Conservation (phyloP, 148 eudicot genomes). For the Mesembryanthemum crystallinum region DNA sequence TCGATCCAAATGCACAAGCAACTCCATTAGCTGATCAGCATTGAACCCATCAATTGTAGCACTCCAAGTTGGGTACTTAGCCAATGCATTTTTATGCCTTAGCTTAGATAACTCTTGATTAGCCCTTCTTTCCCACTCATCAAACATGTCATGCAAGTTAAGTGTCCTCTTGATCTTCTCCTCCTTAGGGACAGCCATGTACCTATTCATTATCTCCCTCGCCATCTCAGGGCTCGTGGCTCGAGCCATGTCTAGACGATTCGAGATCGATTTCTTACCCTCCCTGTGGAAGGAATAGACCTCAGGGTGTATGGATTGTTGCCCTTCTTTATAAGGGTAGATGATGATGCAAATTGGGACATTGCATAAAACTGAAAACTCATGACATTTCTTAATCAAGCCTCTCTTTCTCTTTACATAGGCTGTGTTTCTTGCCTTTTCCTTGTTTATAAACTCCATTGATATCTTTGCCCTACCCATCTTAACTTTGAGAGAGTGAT, state of each 20-base stretch:
- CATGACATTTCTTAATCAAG: constrained; percentile 30
- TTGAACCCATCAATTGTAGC: constrained; percentile 10
- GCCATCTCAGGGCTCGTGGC: constrained; percentile 5
- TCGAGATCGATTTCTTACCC: not conserved
- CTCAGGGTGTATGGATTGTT: constrained; percentile 14
- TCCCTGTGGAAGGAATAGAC: constrained; percentile 16
- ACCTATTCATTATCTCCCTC: constrained; percentile 22
- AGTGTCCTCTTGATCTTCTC: constrained; percentile 17
- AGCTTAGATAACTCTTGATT: constrained; percentile 26
- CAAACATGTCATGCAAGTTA: constrained; percentile 26
- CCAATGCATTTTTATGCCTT: constrained; percentile 23
- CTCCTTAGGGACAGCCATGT: constrained; percentile 18
- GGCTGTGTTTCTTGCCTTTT: constrained; percentile 27
- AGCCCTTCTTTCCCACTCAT: constrained; percentile 29
- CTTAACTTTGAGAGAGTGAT: not conserved
- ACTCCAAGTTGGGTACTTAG: constrained; percentile 19
- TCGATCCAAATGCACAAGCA: constrained; percentile 24
- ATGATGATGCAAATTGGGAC: constrained; percentile 31
- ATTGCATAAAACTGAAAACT: constrained; percentile 30
- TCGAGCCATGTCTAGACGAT: not conserved
- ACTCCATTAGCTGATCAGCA: constrained; percentile 17
- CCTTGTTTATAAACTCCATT: constrained; percentile 32
- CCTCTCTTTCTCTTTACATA: constrained; percentile 30
- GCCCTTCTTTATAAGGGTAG: constrained; percentile 26
- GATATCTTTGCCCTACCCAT: constrained; percentile 38